Evolutionary conservation across 2,329 filamentous ascomycete genomes (phyloP), one percentile per base, ranked within the genome.

Genomic region (Cyphellophora europaea): DNA sequence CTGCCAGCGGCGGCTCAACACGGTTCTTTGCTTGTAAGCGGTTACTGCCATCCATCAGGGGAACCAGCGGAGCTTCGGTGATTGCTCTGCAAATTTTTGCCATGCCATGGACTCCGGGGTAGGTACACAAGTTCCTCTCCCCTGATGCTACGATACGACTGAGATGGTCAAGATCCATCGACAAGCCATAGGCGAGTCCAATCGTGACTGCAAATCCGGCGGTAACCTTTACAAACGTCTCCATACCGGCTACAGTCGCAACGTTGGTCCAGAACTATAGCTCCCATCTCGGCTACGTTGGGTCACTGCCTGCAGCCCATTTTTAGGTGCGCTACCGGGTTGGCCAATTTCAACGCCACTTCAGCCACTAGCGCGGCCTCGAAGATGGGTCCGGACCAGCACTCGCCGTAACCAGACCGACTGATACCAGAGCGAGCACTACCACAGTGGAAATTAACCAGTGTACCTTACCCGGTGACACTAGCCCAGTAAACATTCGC

Each of bases 301-400:
- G n/a, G n/a, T n/a, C n/a, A n/a, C n/a, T n/a, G n/a, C n/a, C n/a
- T n/a, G n/a, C n/a, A n/a, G n/a, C n/a, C n/a, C n/a, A n/a, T n/a
- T n/a, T n/a, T n/a, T n/a, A n/a, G n/a, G n/a, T n/a, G n/a, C n/a
- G n/a, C n/a, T n/a, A n/a, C n/a, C n/a, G n/a, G 21, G n/a, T 8
- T 25, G 21, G 21, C 21, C 21, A 25, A 25, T 25, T 25, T 25
- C 21, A 25, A 25, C 21, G 21, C 21, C 21, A 25, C 21, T 25
- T 25, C 21, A 25, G 21, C 21, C 21, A 25, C 21, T 25, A 25
- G 21, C 21, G 8, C 21, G 8, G 21, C 21, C 21, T 25, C 21
- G 21, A 25, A 8, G 21, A n/a, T 8, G 21, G n/a, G 21, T 25
- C 21, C 21, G 21, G 21, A 25, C 21, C 21, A 8, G n/a, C n/a